A percentile compares a stretch with the other conserved stretches of the same genome.
Evolutionary conservation across 1,139 yeast genomes (phyloP).

Genomic region (Blastobotrys capitulatus): DNA sequence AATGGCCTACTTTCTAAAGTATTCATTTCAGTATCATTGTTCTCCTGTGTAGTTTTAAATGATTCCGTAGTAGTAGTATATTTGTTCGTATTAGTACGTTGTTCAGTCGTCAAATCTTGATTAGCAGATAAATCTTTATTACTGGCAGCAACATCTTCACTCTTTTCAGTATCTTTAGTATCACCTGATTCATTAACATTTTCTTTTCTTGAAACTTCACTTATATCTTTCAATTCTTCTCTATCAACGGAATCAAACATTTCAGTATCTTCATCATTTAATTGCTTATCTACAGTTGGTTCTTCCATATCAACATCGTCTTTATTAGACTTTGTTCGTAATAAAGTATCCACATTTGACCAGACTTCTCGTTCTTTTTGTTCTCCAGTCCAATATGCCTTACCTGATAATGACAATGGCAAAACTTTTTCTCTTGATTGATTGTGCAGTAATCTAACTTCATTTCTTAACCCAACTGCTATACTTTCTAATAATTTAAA

Average conservation of each 20-base stretch:
- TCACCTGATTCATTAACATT: no score
- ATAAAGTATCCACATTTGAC: slow-evolving; percentile 21
- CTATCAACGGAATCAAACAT: background rate
- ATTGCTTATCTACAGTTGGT: background rate
- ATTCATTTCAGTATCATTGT: no score
- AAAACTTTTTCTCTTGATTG: slow-evolving; percentile 37
- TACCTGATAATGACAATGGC: slow-evolving; percentile 32
- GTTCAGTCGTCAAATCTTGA: no score
- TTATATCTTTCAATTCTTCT: no score
- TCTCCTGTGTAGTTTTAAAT: no score
- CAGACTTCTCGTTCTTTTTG: slow-evolving; percentile 32
- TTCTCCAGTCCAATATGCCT: slow-evolving; percentile 35
- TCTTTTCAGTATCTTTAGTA: no score
- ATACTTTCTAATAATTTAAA: slow-evolving; percentile 32
- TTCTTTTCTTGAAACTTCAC: no score
- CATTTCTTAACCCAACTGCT: slow-evolving; percentile 37
- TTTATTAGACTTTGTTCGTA: background rate
- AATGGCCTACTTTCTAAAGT: no score
- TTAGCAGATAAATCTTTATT: no score
- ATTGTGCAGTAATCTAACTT: slow-evolving; percentile 36
- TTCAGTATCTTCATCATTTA: background rate
- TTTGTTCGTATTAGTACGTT: no score
- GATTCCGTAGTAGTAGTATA: no score
- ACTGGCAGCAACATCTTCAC: no score
- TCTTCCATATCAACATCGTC: slow-evolving; percentile 6